Conservation (phyloP, 2,329 filamentous ascomycete species). For the Pseudopithomyces chartarum region DNA sequence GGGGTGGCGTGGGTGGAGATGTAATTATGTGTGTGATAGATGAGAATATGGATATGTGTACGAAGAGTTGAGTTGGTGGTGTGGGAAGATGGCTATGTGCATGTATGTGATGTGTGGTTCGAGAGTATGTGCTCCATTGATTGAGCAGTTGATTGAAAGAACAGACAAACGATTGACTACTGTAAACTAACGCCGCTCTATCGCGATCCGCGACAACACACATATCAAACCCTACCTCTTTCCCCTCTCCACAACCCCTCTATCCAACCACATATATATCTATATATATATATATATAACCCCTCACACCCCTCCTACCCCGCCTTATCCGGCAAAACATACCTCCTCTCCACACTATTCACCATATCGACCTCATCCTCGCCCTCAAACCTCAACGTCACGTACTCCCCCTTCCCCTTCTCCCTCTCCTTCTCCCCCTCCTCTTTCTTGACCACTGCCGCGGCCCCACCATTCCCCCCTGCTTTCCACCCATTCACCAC, state of each 20-base stretch:
- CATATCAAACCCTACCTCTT: too few species aligned
- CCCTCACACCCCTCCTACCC: neutral
- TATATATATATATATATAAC: too few species aligned
- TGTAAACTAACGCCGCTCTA: neutral
- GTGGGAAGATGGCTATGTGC: too few species aligned
- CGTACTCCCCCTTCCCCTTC: conserved; percentile 48
- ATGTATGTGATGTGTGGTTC: too few species aligned
- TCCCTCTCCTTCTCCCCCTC: conserved; percentile 50
- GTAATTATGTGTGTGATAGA: conserved; percentile 16
- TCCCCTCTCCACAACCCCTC: too few species aligned
- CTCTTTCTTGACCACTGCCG: conserved; percentile 40
- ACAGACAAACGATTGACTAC: too few species aligned
- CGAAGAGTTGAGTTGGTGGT: neutral
- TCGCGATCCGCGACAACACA: neutral
- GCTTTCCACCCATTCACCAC: conserved; percentile 49
- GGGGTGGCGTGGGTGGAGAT: conserved; percentile 1
- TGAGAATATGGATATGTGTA: conserved; percentile 29
- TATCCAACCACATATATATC: too few species aligned
- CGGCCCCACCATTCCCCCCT: too few species aligned
- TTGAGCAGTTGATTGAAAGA: too few species aligned
- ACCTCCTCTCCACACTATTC: conserved; percentile 56
- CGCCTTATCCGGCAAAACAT: conserved; percentile 50
- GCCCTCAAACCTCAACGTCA: conserved; percentile 54
- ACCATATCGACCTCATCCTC: conserved; percentile 52
- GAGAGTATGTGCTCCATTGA: too few species aligned